phyloP scores from a whole-genome alignment of 2,329 filamentous ascomycete genomes.

The Xylariaceae sp. region DNA sequence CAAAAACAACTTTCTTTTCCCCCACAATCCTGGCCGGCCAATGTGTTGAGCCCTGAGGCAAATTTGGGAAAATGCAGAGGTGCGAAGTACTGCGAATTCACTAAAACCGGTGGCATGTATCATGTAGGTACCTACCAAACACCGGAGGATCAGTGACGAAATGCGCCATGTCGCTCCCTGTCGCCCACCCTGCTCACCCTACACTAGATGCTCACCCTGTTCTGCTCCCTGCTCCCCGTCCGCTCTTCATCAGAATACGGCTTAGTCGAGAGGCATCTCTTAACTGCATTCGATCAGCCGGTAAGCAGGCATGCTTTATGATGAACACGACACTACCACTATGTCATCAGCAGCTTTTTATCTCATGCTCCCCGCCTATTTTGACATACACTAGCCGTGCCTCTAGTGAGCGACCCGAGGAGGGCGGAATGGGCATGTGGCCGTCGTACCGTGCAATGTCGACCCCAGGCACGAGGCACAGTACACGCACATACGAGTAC shows the following conservation, averaged over 20 bases:
- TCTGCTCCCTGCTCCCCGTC: too few species aligned
- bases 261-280: too few species aligned
- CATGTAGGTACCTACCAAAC: background rate
- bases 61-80: too few species aligned
- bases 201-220: too few species aligned
- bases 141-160: background rate
- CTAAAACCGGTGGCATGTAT: background rate
- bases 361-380: background rate
- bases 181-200: too few species aligned
- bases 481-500: background rate
- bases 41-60: background rate
- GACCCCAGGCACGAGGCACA: background rate
- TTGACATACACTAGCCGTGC: background rate
- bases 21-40: slow-evolving; percentile 16
- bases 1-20: slow-evolving; percentile 14
- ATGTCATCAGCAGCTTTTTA: background rate
- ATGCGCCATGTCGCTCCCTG: too few species aligned
- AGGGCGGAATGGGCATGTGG: background rate
- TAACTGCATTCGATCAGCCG: too few species aligned
- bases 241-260: too few species aligned
- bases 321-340: background rate
- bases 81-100: background rate
- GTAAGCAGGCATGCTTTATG: too few species aligned
- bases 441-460: background rate
- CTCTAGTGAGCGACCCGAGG: background rate